Conservation (phyloP, 768 basidiomycete genomes). For the Butyriboletus loyo region DNA sequence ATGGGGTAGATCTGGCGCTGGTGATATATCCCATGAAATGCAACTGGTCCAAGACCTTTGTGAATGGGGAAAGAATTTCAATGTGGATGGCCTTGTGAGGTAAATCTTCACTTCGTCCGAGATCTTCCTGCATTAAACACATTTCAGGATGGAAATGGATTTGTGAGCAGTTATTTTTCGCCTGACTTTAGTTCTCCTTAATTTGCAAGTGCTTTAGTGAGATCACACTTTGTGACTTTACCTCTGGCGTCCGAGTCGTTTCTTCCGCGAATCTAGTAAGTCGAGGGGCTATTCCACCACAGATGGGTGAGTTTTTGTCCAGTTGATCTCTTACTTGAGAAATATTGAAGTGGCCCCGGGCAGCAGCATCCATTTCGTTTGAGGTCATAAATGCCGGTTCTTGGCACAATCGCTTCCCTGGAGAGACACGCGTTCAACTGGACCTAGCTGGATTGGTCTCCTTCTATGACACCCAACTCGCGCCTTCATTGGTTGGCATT, state of each 20-base stretch:
- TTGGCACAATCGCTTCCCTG: constrained; percentile 37
- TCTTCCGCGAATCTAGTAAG: constrained; percentile 16
- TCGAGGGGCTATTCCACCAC: background rate
- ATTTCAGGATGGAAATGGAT: constrained; percentile 27
- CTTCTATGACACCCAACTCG: constrained; percentile 35
- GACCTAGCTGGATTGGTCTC: constrained; percentile 35
- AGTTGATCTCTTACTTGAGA: background rate
- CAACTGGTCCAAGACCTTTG: constrained; percentile 40
- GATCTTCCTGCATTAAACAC: background rate
- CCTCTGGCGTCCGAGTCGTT: constrained; percentile 25
- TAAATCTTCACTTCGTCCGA: background rate
- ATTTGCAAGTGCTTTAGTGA: constrained; percentile 30
- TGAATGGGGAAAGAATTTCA: constrained; percentile 40
- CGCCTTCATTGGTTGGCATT: constrained; percentile 27
- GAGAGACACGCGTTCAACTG: constrained; percentile 34
- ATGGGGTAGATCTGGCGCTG: constrained; percentile 35
- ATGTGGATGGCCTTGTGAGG: constrained; percentile 49
- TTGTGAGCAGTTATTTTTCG: constrained; percentile 24
- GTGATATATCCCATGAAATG: constrained; percentile 27
- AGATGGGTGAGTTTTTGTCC: background rate
- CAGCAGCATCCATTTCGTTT: background rate
- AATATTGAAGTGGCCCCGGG: background rate
- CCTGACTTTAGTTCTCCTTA: background rate
- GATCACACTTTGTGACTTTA: too few species aligned
- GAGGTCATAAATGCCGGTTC: constrained; percentile 19